A percentile compares a stretch with the other conserved stretches of the same genome.
phyloP scores from a whole-genome alignment of 108 stramenopile species.

The Cyclostephanos tholiformis region DNA sequence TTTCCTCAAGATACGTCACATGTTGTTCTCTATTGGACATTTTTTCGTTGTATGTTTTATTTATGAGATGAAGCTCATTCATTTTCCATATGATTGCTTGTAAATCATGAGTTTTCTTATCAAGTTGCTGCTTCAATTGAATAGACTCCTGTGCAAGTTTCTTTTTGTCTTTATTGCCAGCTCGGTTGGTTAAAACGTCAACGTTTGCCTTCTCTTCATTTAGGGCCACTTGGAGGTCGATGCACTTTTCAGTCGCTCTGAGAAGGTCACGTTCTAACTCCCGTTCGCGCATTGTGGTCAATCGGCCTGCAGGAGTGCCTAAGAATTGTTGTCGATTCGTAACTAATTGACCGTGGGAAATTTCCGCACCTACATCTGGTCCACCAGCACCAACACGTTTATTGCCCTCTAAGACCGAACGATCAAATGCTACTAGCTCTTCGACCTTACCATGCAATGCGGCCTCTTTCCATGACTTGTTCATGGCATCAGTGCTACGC shows the following conservation, averaged over 20 bases:
- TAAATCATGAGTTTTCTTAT: slow-evolving; percentile 77
- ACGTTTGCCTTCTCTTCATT: slow-evolving; percentile 81
- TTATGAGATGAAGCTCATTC: slow-evolving; percentile 88
- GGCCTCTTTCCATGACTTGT: slow-evolving; percentile 48
- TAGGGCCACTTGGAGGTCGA: slow-evolving; percentile 73
- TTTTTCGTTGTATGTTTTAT: slow-evolving; percentile 82
- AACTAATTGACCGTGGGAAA: slow-evolving; percentile 50
- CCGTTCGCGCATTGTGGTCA: slow-evolving; percentile 69
- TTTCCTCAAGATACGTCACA: slow-evolving; percentile 80
- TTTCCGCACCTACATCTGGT: slow-evolving; percentile 12
- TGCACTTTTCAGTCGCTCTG: slow-evolving; percentile 70
- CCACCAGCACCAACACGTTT: slow-evolving; percentile 29
- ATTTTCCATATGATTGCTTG: slow-evolving; percentile 85
- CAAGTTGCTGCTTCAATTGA: slow-evolving; percentile 66
- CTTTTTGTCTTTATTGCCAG: slow-evolving; percentile 63
- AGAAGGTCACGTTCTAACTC: slow-evolving; percentile 73
- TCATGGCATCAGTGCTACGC: slow-evolving; percentile 47
- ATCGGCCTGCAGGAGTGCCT: slow-evolving; percentile 66
- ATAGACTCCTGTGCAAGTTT: slow-evolving; percentile 71
- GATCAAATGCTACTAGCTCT: slow-evolving; percentile 43
- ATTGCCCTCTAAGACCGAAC: slow-evolving; percentile 14
- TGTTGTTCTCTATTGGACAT: slow-evolving; percentile 81
- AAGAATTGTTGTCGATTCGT: slow-evolving; percentile 67
- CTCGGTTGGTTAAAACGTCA: slow-evolving; percentile 63
- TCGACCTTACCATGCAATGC: slow-evolving; percentile 47